Conservation (phyloP, 106 monocot genomes). For the Ottelia alismoides region DNA sequence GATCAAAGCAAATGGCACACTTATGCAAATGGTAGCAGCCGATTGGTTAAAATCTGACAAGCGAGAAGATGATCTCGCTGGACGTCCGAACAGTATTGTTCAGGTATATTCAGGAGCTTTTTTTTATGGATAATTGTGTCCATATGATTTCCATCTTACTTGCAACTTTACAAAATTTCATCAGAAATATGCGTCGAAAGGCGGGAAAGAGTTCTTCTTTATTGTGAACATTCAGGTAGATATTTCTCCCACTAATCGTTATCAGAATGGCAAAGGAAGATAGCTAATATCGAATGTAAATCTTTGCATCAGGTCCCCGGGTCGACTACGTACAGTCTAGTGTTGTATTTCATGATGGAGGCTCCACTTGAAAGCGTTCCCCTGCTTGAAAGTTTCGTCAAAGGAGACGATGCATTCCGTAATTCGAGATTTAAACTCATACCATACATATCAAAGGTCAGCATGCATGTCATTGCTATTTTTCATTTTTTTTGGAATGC, state of each 20-base stretch:
- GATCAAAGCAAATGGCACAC: constrained; percentile 71
- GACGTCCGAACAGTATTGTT: constrained; percentile 76
- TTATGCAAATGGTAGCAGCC: constrained; percentile 94
- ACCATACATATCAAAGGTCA: constrained; percentile 85
- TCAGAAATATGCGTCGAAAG: constrained; percentile 71
- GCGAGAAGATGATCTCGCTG: constrained; percentile 87
- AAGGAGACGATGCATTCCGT: constrained; percentile 81
- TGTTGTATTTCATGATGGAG: constrained; percentile 87
- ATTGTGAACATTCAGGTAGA: constrained; percentile 88
- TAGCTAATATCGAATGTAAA: background rate
- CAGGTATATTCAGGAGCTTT: no score
- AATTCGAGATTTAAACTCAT: constrained; percentile 99
- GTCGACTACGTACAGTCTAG: constrained; percentile 61
- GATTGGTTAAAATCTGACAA: constrained; percentile 96
- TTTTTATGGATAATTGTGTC: no score
- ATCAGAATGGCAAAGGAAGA: background rate
- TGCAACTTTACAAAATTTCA: no score
- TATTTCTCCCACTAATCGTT: background rate
- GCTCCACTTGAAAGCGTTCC: constrained; percentile 62
- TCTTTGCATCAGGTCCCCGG: constrained; percentile 61
- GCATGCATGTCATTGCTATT: no score
- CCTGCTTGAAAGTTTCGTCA: constrained; percentile 58
- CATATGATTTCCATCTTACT: no score
- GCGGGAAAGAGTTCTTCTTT: constrained; percentile 71
- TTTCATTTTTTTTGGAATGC: background rate